Evolutionary conservation across 2,329 filamentous ascomycete genomes (phyloP).

Genomic region (Gaeumannomyces sp.): DNA sequence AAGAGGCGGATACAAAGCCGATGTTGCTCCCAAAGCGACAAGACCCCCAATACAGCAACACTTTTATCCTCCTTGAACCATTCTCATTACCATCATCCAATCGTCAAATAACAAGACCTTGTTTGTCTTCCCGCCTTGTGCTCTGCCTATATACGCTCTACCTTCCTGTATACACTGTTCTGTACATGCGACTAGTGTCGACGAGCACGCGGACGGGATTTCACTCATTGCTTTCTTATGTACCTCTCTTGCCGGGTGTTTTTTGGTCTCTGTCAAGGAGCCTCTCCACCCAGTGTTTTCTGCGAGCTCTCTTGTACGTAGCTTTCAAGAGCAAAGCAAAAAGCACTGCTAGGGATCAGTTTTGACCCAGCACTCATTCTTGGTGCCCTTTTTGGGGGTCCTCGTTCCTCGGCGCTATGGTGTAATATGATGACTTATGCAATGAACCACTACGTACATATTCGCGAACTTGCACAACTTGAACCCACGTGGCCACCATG

Average conservation of each 20-base stretch:
- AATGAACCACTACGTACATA: too few species aligned
- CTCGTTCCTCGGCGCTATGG: neutral
- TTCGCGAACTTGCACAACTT: too few species aligned
- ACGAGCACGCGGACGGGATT: slow-evolving; percentile 6
- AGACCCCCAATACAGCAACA: neutral
- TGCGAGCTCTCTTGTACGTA: slow-evolving; percentile 17
- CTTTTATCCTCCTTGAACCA: neutral
- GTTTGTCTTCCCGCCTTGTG: slow-evolving; percentile 1
- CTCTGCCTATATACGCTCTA: slow-evolving; percentile 2
- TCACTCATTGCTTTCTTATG: slow-evolving; percentile 8
- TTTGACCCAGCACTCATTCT: slow-evolving; percentile 28
- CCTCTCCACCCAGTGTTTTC: slow-evolving; percentile 15
- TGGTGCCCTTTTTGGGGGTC: neutral
- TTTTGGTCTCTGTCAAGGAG: slow-evolving; percentile 31
- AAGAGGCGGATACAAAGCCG: neutral
- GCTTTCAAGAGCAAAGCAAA: slow-evolving; percentile 24
- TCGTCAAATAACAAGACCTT: slow-evolving; percentile 7
- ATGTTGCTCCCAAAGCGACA: neutral
- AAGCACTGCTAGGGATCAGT: slow-evolving; percentile 30
- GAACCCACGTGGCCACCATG: too few species aligned
- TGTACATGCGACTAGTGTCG: slow-evolving; percentile 8
- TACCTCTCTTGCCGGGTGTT: slow-evolving; percentile 22
- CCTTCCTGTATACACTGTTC: slow-evolving; percentile 4
- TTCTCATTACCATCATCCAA: neutral
- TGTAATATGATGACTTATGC: too few species aligned